Conservation (phyloP, 352 stramenopile species). For the Blastocystis sp. region DNA sequence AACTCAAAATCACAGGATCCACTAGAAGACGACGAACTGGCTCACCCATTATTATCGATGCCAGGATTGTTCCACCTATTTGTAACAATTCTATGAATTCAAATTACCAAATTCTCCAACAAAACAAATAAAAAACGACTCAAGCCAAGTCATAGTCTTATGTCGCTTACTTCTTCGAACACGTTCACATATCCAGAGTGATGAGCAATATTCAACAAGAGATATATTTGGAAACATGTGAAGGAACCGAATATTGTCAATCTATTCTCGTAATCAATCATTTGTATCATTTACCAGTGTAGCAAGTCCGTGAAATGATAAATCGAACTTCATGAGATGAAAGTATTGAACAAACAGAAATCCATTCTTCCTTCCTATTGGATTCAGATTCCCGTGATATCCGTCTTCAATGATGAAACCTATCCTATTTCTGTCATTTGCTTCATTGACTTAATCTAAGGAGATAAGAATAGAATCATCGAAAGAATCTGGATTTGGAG, state of each 20-base stretch:
- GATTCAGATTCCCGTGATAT: not conserved
- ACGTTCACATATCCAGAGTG: constrained; percentile 20
- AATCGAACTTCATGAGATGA: not conserved
- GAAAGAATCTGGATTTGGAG: not conserved
- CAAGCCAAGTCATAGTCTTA: constrained; percentile 25
- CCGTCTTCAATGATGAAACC: not conserved
- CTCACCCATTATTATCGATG: not conserved
- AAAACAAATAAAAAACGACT: constrained; percentile 24
- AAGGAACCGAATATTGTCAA: constrained; percentile 31
- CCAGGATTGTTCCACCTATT: not conserved
- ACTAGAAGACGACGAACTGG: not conserved
- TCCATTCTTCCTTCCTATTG: not conserved
- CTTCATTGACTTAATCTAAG: not conserved
- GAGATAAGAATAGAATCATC: not conserved
- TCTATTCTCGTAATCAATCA: not conserved
- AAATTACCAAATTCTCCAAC: not conserved
- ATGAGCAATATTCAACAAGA: not conserved
- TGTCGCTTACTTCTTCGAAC: not conserved
- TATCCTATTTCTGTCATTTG: not conserved
- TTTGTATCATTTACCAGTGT: not conserved
- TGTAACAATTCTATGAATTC: not conserved
- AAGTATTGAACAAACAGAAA: not conserved
- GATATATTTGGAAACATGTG: not conserved
- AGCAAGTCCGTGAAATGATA: not conserved
- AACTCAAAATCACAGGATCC: not conserved